Evolutionary conservation across 83 land plant genomes (phyloP).

Genomic region (Diphasiastrum complanatum): DNA sequence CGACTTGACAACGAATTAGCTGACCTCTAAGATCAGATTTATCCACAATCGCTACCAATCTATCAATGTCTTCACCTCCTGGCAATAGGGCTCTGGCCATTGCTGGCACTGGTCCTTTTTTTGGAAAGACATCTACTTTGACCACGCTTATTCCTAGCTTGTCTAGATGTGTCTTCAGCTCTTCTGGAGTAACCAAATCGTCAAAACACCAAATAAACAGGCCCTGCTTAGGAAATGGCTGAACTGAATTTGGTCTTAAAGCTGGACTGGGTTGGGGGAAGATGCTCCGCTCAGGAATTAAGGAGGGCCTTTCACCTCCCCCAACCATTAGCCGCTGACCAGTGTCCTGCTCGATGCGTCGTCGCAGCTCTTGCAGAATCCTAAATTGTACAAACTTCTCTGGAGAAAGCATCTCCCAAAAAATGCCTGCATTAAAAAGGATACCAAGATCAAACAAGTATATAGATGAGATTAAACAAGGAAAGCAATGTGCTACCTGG

Average conservation of each 20-base stretch:
- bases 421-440: slow-evolving; percentile 54
- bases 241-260: not conserved
- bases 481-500: not conserved
- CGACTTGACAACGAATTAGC: not conserved
- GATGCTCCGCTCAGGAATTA: slow-evolving; percentile 46
- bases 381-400: slow-evolving; percentile 76
- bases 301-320: slow-evolving; percentile 75
- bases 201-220: too few relatives aligned
- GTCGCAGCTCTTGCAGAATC: slow-evolving; percentile 62
- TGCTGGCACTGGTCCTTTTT: not conserved
- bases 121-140: slow-evolving; percentile 12
- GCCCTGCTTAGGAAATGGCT: not conserved
- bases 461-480: not conserved
- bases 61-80: slow-evolving; percentile 7
- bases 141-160: slow-evolving; percentile 4
- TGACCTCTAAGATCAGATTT: slow-evolving; percentile 9
- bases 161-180: slow-evolving; percentile 10
- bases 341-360: slow-evolving; percentile 55
- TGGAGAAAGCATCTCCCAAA: slow-evolving; percentile 89
- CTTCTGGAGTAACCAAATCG: too few relatives aligned
- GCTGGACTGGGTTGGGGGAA: not conserved
- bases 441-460: not conserved
- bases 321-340: slow-evolving; percentile 61
- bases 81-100: slow-evolving; percentile 9
- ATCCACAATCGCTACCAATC: slow-evolving; percentile 13